phyloP scores from a whole-genome alignment of 2,329 filamentous ascomycete genomes.

The Blumeria graminis region DNA sequence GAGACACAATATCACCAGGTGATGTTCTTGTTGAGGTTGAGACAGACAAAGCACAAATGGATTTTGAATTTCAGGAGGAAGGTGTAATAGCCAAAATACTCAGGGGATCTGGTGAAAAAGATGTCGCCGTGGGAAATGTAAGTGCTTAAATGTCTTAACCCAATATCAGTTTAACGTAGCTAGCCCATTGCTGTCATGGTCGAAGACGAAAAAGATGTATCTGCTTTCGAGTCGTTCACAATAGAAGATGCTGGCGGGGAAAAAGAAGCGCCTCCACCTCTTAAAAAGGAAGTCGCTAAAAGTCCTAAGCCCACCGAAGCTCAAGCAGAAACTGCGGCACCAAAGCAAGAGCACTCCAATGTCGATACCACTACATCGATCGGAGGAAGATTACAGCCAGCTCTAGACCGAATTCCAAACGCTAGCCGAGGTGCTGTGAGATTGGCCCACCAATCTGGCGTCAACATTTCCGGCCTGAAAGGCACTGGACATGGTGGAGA shows the following conservation, averaged over 20 bases:
- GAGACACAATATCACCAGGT: constrained; percentile 66
- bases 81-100: constrained; percentile 86
- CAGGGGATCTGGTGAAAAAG: constrained; percentile 81
- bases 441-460: constrained; percentile 63
- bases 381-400: constrained; percentile 55
- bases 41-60: constrained; percentile 99
- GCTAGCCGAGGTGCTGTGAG: constrained; percentile 52
- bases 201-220: constrained; percentile 70
- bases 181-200: constrained; percentile 92
- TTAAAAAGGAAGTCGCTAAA: constrained; percentile 40
- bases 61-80: constrained; percentile 98
- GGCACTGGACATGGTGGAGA: constrained; percentile 66
- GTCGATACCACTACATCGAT: constrained; percentile 48
- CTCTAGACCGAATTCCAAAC: constrained; percentile 60
- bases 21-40: constrained; percentile 96
- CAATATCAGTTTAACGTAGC: constrained; percentile 11
- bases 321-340: constrained; percentile 28
- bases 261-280: constrained; percentile 34
- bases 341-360: constrained; percentile 35
- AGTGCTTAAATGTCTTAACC: constrained; percentile 20
- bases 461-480: constrained; percentile 57
- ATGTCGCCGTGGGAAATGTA: constrained; percentile 83
- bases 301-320: constrained; percentile 34
- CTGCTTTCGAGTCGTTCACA: constrained; percentile 72
- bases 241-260: constrained; percentile 79